phyloP scores from a whole-genome alignment of 2,329 filamentous ascomycete species.

The Aureobasidium mangrovei region DNA sequence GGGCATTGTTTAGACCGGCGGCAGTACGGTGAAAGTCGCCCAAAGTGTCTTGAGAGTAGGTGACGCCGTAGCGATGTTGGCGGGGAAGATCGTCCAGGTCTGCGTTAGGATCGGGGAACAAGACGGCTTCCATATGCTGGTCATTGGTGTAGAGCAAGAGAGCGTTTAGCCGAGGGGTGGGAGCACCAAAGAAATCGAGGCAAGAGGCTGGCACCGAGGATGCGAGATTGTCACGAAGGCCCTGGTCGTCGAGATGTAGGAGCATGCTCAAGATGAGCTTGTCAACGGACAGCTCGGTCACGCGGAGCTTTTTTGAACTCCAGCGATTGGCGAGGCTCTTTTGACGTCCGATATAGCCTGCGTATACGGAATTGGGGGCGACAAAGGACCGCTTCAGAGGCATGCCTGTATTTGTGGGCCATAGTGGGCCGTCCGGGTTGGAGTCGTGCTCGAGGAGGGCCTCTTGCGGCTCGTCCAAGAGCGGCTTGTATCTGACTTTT shows the following conservation, averaged over 20 bases:
- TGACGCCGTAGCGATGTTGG: not conserved
- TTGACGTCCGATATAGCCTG: constrained; percentile 25
- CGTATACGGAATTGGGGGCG: constrained; percentile 40
- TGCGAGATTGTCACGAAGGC: constrained; percentile 16
- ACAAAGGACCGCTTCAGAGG: constrained; percentile 25
- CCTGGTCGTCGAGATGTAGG: constrained; percentile 18
- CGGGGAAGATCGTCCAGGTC: not conserved
- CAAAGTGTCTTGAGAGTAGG: constrained; percentile 32
- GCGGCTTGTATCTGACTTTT: not conserved
- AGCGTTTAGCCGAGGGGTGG: not conserved
- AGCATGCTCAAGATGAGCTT: constrained; percentile 32
- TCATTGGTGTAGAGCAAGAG: constrained; percentile 3
- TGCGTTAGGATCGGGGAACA: not conserved
- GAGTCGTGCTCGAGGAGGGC: constrained; percentile 6
- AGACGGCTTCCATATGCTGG: not conserved
- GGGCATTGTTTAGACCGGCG: constrained; percentile 20
- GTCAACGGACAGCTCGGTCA: constrained; percentile 33
- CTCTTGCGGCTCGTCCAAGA: constrained; percentile 8
- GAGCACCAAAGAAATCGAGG: not conserved
- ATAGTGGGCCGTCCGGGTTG: constrained; percentile 17
- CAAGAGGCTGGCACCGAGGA: constrained; percentile 21
- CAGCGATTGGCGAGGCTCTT: constrained; percentile 27
- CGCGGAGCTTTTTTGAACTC: constrained; percentile 35
- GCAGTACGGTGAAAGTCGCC: constrained; percentile 26
- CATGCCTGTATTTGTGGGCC: constrained; percentile 35